These are phyloP conservation scores for Speleostelium caveatum DNA, from an alignment of 78 protist species.

Conservation along the genomic window DNA sequence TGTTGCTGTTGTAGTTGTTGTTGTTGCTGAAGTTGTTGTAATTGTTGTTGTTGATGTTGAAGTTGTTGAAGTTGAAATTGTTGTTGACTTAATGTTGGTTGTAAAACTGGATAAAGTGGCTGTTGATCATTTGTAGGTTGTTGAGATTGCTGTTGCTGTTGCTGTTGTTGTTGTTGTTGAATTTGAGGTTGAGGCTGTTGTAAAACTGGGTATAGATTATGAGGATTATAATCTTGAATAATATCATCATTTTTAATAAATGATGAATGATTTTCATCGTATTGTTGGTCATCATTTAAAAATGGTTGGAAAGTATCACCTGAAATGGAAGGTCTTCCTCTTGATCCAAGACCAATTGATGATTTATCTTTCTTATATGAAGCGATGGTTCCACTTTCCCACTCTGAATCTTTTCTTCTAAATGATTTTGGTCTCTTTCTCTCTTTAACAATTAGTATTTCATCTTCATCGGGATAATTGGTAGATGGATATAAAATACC, in stretches of 20 bases:
- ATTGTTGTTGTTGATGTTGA: background rate
- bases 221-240: background rate
- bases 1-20: background rate
- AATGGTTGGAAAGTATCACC: too few relatives aligned
- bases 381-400: conserved; percentile 16
- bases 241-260: background rate
- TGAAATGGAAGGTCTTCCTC: background rate
- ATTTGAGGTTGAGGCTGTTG: background rate
- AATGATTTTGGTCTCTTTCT: conserved; percentile 42
- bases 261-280: background rate
- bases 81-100: background rate
- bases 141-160: conserved; percentile 37
- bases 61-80: conserved; percentile 16
- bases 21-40: background rate
- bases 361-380: background rate
- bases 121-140: background rate
- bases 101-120: background rate
- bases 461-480: background rate
- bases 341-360: background rate
- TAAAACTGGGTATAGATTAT: background rate
- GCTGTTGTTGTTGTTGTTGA: background rate
- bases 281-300: background rate
- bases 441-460: background rate
- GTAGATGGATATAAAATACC: background rate
- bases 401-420: conserved; percentile 44